Evolutionary conservation across 1,284 basidiomycete species (phyloP), one percentile per base, ranked within the genome.

Genomic region (Ganoderma boninense): DNA sequence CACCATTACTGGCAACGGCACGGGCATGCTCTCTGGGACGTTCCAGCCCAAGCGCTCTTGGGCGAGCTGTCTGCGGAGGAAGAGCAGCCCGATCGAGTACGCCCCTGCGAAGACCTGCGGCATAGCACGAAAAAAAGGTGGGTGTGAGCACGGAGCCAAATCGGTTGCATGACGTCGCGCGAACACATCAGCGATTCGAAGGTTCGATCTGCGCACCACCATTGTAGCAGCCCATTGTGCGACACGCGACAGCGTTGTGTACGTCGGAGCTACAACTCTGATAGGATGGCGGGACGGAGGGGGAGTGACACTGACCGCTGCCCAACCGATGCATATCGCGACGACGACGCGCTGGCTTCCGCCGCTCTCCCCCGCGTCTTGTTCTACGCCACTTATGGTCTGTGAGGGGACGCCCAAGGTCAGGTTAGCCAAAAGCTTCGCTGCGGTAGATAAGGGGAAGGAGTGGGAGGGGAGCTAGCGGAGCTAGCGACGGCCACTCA

Each of bases 31-130:
- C 18, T 64, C 64, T 7, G 66, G 56, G n/a, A 66, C 68, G 69
- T 75, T 71, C 77, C 77, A 77, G 20, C 81, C 80, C 38, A 79
- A 72, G 18, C 80, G 77, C 77, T 89, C 87, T 69, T 85, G 84
- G 59, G 81, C 80, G 69, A 87, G 80, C 75, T 89, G 87, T 40
- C 84, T 82, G 32, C 80, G 82, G 8, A 89, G 79, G n/a, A 87
- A 77, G 20, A 78, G 76, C 40, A 87, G 81, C 1, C 88, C 88
- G 11, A 78, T 73, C 62, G 86, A 74, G 75, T 89, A 89, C 26
- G 81, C 76, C 20, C 84, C 67, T 16, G 84, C 83, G 16, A 88
- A 73, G 35, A 82, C 68, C 87, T 89, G 69, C 26, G n/a, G 46
- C 64, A 62, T 42, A 20, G 35, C 11, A 38, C 35, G 64, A 42